phyloP scores from a whole-genome alignment of 805 yeast species.

The Suhomyces sp. region DNA sequence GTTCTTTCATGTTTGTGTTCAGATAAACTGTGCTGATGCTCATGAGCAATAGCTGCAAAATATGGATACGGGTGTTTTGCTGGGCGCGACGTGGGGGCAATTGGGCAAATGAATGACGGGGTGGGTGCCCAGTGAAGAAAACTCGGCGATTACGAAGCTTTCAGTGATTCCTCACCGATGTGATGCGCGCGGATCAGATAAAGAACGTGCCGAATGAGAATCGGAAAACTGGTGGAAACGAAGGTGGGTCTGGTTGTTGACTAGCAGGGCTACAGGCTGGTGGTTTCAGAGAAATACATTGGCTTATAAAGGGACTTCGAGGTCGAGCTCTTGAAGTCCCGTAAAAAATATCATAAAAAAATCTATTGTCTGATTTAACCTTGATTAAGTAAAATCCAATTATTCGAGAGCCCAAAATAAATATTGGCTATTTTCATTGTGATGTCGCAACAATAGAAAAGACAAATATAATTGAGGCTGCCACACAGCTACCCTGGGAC shows the following conservation, averaged over 20 bases:
- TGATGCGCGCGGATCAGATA: not conserved
- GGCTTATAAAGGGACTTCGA: not conserved
- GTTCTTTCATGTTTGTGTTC: not conserved
- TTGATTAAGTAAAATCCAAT: slow-evolving; percentile 1
- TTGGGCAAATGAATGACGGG: not conserved
- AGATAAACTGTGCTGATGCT: not conserved
- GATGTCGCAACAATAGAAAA: not conserved
- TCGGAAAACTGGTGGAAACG: not conserved
- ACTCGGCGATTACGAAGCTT: not conserved
- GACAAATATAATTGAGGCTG: not conserved
- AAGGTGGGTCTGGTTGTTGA: not conserved
- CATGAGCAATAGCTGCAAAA: not conserved
- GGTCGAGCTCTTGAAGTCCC: not conserved
- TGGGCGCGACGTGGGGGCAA: not conserved
- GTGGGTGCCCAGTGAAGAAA: not conserved
- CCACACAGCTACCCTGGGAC: not conserved
- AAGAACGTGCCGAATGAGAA: not conserved
- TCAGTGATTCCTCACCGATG: not conserved
- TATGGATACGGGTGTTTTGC: not conserved
- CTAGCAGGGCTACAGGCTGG: not conserved
- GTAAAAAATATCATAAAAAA: not conserved
- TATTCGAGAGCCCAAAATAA: not conserved
- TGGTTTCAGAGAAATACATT: not conserved
- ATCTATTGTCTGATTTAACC: not conserved
- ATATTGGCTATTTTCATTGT: not conserved